phyloP scores from a whole-genome alignment of 2,329 filamentous ascomycete species.

The Penicillium expansum region DNA sequence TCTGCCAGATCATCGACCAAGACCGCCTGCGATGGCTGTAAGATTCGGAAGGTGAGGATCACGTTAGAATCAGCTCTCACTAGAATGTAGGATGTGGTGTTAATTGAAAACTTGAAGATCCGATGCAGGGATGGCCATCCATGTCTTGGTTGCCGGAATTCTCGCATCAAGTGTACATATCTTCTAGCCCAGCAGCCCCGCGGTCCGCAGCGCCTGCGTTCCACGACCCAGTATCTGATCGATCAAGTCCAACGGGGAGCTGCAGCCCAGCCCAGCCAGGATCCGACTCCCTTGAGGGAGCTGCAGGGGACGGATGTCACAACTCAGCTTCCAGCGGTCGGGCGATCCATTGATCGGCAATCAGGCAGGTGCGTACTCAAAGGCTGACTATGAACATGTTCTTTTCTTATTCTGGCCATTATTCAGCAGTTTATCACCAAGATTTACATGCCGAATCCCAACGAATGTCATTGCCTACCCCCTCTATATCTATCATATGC shows the following conservation, averaged over 20 bases:
- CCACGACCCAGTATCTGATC: background rate
- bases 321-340: background rate
- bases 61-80: background rate
- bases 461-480: background rate
- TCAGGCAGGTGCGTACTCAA: background rate
- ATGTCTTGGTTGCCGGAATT: conserved; percentile 23
- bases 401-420: background rate
- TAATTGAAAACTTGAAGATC: background rate
- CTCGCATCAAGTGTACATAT: conserved; percentile 49
- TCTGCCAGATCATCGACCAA: background rate
- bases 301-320: background rate
- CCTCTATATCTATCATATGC: background rate
- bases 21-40: background rate
- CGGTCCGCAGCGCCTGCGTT: conserved; percentile 18
- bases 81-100: background rate
- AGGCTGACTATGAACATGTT: background rate
- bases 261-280: background rate
- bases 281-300: background rate
- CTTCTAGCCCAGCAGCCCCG: conserved; percentile 45
- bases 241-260: background rate
- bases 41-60: background rate
- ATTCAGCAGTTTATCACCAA: background rate
- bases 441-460: background rate
- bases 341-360: background rate
- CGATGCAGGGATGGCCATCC: background rate